A percentile compares a stretch with the other conserved stretches of the same genome.
phyloP scores from a whole-genome alignment of 2,329 filamentous ascomycete genomes.

The Hymenoscyphus salicellus region DNA sequence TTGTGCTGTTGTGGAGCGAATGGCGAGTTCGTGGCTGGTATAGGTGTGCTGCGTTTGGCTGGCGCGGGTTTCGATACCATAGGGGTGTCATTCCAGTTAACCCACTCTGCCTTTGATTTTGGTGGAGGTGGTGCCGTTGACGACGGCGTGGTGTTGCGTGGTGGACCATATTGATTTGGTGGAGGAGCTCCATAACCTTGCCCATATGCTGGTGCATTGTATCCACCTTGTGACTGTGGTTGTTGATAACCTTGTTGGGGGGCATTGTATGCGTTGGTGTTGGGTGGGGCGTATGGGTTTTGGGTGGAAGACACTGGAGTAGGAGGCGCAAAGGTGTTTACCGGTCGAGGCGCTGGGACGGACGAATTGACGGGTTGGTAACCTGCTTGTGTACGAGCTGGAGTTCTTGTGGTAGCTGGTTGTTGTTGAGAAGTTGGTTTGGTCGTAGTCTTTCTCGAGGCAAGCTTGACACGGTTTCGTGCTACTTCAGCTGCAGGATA shows the following conservation, averaged over 20 bases:
- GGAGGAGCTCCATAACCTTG: slow-evolving; percentile 31
- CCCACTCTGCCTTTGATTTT: slow-evolving; percentile 62
- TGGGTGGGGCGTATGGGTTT: slow-evolving; percentile 50
- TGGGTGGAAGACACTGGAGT: slow-evolving; percentile 42
- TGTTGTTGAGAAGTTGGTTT: slow-evolving; percentile 38
- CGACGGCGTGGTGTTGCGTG: slow-evolving; percentile 66
- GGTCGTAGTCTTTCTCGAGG: slow-evolving; percentile 62
- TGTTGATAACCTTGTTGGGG: slow-evolving; percentile 42
- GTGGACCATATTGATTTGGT: slow-evolving; percentile 30
- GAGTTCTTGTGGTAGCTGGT: slow-evolving; percentile 39
- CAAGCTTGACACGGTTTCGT: slow-evolving; percentile 78
- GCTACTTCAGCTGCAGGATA: slow-evolving; percentile 88
- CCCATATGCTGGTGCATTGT: slow-evolving; percentile 37
- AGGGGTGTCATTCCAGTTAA: slow-evolving; percentile 94
- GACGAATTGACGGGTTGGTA: slow-evolving; percentile 50
- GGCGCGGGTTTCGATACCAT: slow-evolving; percentile 74
- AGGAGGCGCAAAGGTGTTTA: slow-evolving; percentile 41
- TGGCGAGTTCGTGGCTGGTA: slow-evolving; percentile 65
- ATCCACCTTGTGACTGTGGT: slow-evolving; percentile 37
- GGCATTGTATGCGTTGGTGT: slow-evolving; percentile 36
- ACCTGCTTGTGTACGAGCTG: slow-evolving; percentile 44
- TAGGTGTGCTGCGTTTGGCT: slow-evolving; percentile 65
- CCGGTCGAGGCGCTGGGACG: slow-evolving; percentile 29
- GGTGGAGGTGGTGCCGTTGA: slow-evolving; percentile 59
- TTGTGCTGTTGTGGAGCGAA: slow-evolving; percentile 65